Evolutionary conservation across 2,329 filamentous ascomycete genomes (phyloP), one percentile per base, ranked within the genome.

Genomic region (Sclerotinia sclerotiorum): DNA sequence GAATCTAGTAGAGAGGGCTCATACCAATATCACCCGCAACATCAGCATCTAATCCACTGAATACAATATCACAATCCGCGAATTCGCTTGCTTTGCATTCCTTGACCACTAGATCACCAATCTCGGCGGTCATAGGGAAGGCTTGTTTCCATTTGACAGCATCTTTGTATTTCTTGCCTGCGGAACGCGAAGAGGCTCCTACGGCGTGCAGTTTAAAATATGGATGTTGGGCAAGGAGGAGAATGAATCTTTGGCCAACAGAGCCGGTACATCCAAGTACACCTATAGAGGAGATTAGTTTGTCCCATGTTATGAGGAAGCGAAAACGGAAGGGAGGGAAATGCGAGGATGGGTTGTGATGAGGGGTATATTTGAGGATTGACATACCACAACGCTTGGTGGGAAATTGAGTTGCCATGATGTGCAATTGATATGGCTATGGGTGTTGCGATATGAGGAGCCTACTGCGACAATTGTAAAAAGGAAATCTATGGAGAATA

Each of bases 61-160:
- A 98, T 70, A 98, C 88, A 72, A 99, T 83, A 75, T 98, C 94
- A 80, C 95, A 97, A 78, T 97, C 94, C 70, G 84, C 81, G 79
- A 97, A 98, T 75, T 94, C 87, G 74, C 88, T 87, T 0, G 95
- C 87, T 76, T 83, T 90, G 83, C 95, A 98, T 78, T 92, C 89
- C 78, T 92, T 90, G 68, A 98, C 91, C 6, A 97, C 85, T 75
- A 98, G 84, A 72, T 94, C 89, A 73, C 88, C 92, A 69, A 97
- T 81, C 72, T 84, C 84, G 71, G 88, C 84, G 55, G 90, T 90
- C 86, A 97, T 96, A 67, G 93, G 91, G 68, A 87, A 82, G 13
- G 91, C 86, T 82, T 98, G 94, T 84, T 97, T 97, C 95, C 95
- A 98, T 76, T 88, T 88, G 71, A 96, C 94, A 51, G 94, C 94